Percentiles rank a stretch among this genome's conserved stretches.
These are phyloP conservation scores for Cryptococcus floricola DNA, from an alignment of 1,284 basidiomycete species.

Conservation along the genomic window DNA sequence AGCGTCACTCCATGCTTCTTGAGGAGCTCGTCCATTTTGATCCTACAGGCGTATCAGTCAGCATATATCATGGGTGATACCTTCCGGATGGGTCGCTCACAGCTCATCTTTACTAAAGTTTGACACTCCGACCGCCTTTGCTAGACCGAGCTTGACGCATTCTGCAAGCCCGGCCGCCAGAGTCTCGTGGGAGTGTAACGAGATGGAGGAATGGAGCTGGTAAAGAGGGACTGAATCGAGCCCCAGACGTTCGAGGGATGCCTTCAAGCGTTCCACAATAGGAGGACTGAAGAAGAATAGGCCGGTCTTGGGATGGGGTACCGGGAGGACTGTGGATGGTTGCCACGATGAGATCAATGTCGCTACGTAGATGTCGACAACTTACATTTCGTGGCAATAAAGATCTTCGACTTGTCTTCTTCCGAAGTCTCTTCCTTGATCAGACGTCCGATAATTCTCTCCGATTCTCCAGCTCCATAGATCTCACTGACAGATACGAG, in stretches of 20 bases:
- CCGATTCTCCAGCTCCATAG: conserved; percentile 36
- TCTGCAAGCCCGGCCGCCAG: conserved; percentile 34
- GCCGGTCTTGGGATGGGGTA: conserved; percentile 23
- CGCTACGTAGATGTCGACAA: not conserved
- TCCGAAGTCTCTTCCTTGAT: conserved; percentile 28
- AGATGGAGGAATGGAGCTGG: conserved; percentile 34
- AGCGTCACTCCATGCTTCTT: conserved; percentile 34
- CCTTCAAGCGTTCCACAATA: conserved; percentile 27
- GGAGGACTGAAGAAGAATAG: conserved; percentile 36
- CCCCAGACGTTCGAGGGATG: conserved; percentile 34
- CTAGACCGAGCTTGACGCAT: conserved; percentile 35
- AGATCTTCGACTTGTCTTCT: conserved; percentile 22
- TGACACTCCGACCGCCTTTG: conserved; percentile 38
- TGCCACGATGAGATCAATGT: not conserved
- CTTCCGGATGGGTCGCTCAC: conserved; percentile 16
- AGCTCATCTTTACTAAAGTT: conserved; percentile 41
- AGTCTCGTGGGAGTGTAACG: conserved; percentile 29
- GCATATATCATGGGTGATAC: not conserved
- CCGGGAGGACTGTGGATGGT: conserved; percentile 25
- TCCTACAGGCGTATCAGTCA: conserved; percentile 14
- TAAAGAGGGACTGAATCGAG: conserved; percentile 39
- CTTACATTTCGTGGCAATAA: conserved; percentile 40
- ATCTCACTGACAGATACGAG: conserved; percentile 19
- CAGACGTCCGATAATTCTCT: conserved; percentile 34
- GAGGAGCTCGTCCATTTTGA: conserved; percentile 33